phyloP scores from a whole-genome alignment of 1,284 basidiomycete species.

The Pulchroboletus neoregius region DNA sequence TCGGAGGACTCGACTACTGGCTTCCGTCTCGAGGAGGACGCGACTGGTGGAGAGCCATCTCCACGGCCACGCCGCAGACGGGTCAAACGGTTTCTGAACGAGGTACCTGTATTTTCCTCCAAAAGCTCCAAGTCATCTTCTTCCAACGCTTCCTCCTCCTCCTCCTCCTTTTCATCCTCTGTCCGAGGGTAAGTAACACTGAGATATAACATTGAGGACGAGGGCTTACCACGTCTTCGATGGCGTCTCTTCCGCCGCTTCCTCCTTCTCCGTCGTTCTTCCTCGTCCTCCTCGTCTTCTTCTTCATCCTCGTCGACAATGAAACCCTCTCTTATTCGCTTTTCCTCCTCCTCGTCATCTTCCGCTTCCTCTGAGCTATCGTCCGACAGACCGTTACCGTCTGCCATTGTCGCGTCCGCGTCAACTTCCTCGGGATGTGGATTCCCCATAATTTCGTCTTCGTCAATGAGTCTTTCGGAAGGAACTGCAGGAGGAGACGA shows the following conservation, averaged over 20 bases:
- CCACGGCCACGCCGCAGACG: conserved; percentile 71
- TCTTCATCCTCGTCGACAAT: conserved; percentile 83
- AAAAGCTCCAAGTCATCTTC: conserved; percentile 95
- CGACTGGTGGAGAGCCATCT: conserved; percentile 60
- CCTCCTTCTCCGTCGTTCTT: conserved; percentile 51
- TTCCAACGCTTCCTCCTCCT: conserved; percentile 77
- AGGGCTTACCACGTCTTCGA: conserved; percentile 48
- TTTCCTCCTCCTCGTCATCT: conserved; percentile 78
- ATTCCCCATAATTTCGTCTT: conserved; percentile 58
- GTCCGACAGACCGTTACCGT: conserved; percentile 47
- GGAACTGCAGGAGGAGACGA: conserved; percentile 45
- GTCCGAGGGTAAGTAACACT: conserved; percentile 14
- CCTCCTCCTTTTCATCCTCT: conserved; percentile 55
- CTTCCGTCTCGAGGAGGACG: conserved; percentile 57
- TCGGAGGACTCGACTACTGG: conserved; percentile 64
- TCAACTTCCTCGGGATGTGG: conserved; percentile 48
- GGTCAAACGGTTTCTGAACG: conserved; percentile 63
- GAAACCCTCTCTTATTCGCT: conserved; percentile 72
- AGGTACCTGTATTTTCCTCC: conserved; percentile 89
- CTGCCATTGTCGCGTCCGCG: conserved; percentile 50
- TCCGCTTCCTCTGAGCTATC: conserved; percentile 85
- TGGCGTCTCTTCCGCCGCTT: conserved; percentile 69
- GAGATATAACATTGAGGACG: conserved; percentile 1
- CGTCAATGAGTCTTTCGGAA: conserved; percentile 33
- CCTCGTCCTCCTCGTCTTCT: conserved; percentile 59